These are phyloP conservation scores for Flaveria ramosissima DNA, from an alignment of 129 eudicot genomes.

Conservation along the genomic window DNA sequence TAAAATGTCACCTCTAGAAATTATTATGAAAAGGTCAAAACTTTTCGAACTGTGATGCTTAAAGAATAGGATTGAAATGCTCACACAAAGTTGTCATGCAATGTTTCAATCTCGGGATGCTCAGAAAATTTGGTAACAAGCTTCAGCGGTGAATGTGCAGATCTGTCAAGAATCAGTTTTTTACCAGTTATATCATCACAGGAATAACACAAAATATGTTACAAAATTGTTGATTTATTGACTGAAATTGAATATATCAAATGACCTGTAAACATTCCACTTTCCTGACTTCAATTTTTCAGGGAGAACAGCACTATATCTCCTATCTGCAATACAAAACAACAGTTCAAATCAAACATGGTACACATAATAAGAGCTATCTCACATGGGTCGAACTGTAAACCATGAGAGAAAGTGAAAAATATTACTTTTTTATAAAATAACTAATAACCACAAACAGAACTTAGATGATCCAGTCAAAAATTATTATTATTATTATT, in stretches of 20 bases:
- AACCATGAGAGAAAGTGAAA: neutral
- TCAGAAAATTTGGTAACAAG: conserved; percentile 68
- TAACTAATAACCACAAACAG: neutral
- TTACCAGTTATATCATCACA: neutral
- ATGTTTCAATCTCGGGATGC: conserved; percentile 83
- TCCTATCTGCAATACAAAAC: conserved; percentile 49
- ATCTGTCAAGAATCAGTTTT: conserved; percentile 54
- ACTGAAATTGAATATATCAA: neutral
- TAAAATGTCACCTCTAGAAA: conserved; percentile 5
- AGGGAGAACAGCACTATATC: conserved; percentile 82
- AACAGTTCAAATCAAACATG: neutral
- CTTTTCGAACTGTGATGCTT: neutral
- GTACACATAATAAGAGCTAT: neutral
- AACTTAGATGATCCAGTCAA: neutral
- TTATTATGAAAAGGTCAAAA: neutral
- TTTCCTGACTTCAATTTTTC: conserved; percentile 83
- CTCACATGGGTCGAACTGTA: neutral
- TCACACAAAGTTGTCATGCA: conserved; percentile 95
- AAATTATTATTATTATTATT: too few relatives aligned
- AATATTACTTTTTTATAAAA: neutral
- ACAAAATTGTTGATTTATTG: neutral
- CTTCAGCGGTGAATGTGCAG: conserved; percentile 76
- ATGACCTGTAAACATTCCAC: conserved; percentile 92
- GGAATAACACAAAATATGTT: neutral
- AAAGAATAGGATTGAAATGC: conserved; percentile 30